phyloP scores from a whole-genome alignment of 2,329 filamentous ascomycete species.

The Keithomyces neogunnii region DNA sequence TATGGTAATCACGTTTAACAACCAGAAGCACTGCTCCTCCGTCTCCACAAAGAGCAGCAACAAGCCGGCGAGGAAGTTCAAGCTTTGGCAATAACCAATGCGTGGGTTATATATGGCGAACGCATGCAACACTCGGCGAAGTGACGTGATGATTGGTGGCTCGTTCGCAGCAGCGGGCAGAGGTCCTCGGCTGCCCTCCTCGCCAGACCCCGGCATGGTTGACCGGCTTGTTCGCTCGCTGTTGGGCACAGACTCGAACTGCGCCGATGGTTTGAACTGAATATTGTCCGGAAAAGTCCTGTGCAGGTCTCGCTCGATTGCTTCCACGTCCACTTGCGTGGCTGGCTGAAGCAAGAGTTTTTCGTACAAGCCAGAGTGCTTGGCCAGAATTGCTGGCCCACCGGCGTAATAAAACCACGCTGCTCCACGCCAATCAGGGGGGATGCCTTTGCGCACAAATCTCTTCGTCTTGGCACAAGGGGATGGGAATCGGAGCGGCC shows the following conservation, averaged over 20 bases:
- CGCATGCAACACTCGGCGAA: constrained; percentile 78
- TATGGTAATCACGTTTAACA: constrained; percentile 85
- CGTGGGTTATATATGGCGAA: constrained; percentile 86
- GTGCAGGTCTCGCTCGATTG: constrained; percentile 89
- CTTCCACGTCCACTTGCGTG: constrained; percentile 69
- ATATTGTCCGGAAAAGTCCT: constrained; percentile 93
- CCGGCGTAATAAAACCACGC: constrained; percentile 97
- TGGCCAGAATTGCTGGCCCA: constrained; percentile 68
- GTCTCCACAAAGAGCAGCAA: constrained; percentile 79
- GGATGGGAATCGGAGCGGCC: constrained; percentile 70
- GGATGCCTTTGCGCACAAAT: constrained; percentile 87
- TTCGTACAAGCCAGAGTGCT: constrained; percentile 70
- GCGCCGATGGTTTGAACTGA: constrained; percentile 64
- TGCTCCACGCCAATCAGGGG: constrained; percentile 86
- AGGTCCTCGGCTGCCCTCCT: constrained; percentile 25
- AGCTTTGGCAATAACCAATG: constrained; percentile 91
- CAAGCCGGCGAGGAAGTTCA: constrained; percentile 90
- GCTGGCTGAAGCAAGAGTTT: constrained; percentile 56
- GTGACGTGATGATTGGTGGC: constrained; percentile 68
- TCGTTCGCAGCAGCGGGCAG: constrained; percentile 40
- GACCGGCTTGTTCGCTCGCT: constrained; percentile 27
- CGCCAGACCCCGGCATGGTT: constrained; percentile 24
- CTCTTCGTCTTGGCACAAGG: constrained; percentile 78
- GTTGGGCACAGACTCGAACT: constrained; percentile 21
- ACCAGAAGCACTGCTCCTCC: constrained; percentile 87